Conservation (phyloP, 2,329 filamentous ascomycete species). For the Penicillium sp. region DNA sequence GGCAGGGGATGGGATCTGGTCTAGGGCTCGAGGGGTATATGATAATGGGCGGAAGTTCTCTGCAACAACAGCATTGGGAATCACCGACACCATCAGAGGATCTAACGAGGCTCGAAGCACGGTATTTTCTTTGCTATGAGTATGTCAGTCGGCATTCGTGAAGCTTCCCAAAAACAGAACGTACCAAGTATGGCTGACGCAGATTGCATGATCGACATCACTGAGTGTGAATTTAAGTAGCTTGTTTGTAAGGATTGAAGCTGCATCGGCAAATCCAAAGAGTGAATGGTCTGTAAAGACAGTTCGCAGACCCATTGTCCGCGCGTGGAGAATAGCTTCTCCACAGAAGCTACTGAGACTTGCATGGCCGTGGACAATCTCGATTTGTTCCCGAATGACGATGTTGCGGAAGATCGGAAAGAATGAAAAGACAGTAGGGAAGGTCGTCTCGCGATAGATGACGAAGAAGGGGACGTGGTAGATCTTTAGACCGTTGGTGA, state of each 20-base stretch:
- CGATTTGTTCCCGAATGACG: conserved; percentile 85
- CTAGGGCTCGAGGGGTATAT: conserved; percentile 42
- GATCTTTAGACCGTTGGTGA: conserved; percentile 96
- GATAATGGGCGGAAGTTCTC: conserved; percentile 83
- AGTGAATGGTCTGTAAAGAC: conserved; percentile 97
- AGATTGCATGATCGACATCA: conserved; percentile 97
- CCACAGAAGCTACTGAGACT: conserved; percentile 90
- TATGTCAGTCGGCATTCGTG: background rate
- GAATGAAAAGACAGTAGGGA: conserved; percentile 97
- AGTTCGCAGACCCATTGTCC: conserved; percentile 92
- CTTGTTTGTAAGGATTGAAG: conserved; percentile 94
- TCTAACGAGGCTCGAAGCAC: conserved; percentile 91
- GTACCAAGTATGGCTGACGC: conserved; percentile 95
- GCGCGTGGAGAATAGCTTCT: conserved; percentile 87
- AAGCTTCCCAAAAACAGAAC: conserved; percentile 15
- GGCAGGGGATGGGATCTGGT: conserved; percentile 22
- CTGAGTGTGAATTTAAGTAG: conserved; percentile 92
- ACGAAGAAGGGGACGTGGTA: conserved; percentile 96
- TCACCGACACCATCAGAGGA: conserved; percentile 94
- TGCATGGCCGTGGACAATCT: conserved; percentile 97
- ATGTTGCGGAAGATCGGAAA: conserved; percentile 98
- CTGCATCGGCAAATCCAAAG: conserved; percentile 95
- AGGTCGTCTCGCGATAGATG: conserved; percentile 87
- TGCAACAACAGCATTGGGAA: conserved; percentile 94
- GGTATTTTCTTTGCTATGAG: conserved; percentile 85